Conservation (phyloP, 2,329 filamentous ascomycete genomes). For the Aureobasidium zeae region DNA sequence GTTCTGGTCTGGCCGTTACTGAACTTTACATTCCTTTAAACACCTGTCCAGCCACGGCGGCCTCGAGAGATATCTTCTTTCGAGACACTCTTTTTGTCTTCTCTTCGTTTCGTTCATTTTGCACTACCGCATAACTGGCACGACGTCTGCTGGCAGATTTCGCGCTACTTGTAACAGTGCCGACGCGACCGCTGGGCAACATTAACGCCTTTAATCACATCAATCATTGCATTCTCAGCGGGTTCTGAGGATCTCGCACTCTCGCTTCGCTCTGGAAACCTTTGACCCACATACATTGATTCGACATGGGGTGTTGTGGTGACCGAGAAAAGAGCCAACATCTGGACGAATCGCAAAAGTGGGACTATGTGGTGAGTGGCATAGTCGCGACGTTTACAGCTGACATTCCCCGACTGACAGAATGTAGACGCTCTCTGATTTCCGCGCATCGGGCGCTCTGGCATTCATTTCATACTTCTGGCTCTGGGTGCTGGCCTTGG, state of each 20-base stretch:
- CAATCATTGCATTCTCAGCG: constrained; percentile 15
- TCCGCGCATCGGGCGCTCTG: constrained; percentile 72
- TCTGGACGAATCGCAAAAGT: constrained; percentile 49
- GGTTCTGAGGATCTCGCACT: constrained; percentile 11
- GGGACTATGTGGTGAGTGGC: constrained; percentile 81
- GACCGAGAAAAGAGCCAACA: constrained; percentile 30
- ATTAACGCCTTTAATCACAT: neutral
- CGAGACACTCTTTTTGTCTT: constrained; percentile 1
- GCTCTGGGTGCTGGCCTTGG: constrained; percentile 67
- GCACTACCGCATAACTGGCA: neutral
- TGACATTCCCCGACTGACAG: constrained; percentile 22
- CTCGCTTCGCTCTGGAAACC: neutral
- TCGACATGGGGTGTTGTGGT: constrained; percentile 29
- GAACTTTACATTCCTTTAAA: constrained; percentile 11
- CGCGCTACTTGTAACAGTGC: neutral
- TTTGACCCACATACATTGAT: neutral
- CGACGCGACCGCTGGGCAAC: neutral
- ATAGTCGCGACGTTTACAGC: too few relatives aligned
- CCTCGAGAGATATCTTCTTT: constrained; percentile 4
- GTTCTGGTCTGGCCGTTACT: constrained; percentile 8
- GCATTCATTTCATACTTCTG: constrained; percentile 73
- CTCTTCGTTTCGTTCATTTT: neutral
- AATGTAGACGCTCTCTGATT: constrained; percentile 52
- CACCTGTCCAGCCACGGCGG: constrained; percentile 8
- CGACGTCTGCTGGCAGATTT: constrained; percentile 15